phyloP scores from a whole-genome alignment of 139 green algal genomes.

The Spirogloea muscicola region DNA sequence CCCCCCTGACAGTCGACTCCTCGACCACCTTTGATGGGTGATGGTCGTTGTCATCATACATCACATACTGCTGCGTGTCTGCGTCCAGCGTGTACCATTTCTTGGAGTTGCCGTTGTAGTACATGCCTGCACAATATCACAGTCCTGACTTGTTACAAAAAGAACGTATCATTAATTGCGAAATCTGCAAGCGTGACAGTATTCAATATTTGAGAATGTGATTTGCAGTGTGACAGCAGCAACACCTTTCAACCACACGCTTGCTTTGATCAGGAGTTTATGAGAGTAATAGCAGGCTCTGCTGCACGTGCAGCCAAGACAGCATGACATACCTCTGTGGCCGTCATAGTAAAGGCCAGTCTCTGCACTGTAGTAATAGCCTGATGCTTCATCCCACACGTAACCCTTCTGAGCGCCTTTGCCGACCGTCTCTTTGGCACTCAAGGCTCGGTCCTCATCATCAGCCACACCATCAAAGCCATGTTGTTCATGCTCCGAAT shows the following conservation, averaged over 20 bases:
- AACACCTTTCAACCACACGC: too few species aligned
- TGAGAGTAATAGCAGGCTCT: neutral
- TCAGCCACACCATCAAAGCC: neutral
- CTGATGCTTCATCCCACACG: constrained; percentile 36
- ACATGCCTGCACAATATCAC: too few species aligned
- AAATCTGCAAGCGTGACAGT: neutral
- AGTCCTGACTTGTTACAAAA: constrained; percentile 30
- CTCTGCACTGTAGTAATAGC: constrained; percentile 27
- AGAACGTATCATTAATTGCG: neutral
- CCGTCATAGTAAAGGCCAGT: constrained; percentile 32
- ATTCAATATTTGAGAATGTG: neutral
- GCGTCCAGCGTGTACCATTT: neutral
- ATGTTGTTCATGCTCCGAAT: neutral
- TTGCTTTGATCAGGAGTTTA: too few species aligned
- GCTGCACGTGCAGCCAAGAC: neutral
- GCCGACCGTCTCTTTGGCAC: neutral
- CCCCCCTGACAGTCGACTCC: neutral
- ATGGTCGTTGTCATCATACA: neutral
- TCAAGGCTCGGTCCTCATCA: too few species aligned
- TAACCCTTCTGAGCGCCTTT: constrained; percentile 1
- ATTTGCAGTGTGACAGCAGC: neutral
- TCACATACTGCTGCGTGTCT: neutral
- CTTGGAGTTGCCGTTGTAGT: neutral
- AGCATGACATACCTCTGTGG: constrained; percentile 11
- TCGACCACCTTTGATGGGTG: neutral